Conservation (phyloP, 352 stramenopile species). For the Nothophytophthora sp. region DNA sequence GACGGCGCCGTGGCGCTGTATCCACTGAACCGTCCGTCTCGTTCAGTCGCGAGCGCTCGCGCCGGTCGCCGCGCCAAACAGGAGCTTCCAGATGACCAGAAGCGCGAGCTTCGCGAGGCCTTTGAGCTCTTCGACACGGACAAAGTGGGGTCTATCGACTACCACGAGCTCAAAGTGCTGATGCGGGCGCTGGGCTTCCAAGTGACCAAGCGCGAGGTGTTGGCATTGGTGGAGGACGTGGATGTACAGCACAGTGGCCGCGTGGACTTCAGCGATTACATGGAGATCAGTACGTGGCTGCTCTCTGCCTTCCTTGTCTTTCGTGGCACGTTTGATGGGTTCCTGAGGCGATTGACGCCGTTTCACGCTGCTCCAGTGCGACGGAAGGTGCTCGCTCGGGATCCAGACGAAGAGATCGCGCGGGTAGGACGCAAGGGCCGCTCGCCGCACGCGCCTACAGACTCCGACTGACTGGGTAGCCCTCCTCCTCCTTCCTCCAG, state of each 20-base stretch:
- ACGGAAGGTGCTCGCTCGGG: slow-evolving; percentile 77
- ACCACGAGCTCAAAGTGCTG: slow-evolving; percentile 94
- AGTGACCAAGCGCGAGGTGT: slow-evolving; percentile 89
- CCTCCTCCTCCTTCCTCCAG: slow-evolving; percentile 21
- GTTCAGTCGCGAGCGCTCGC: slow-evolving; percentile 7
- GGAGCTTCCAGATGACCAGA: slow-evolving; percentile 81
- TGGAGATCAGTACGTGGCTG: slow-evolving; percentile 84
- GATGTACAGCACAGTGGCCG: slow-evolving; percentile 83
- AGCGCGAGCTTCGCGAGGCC: slow-evolving; percentile 91
- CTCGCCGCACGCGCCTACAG: slow-evolving; percentile 20
- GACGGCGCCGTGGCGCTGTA: slow-evolving; percentile 26
- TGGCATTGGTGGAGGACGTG: slow-evolving; percentile 89
- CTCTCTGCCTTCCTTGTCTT: too few species aligned
- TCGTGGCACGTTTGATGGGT: too few species aligned
- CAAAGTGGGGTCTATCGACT: slow-evolving; percentile 89
- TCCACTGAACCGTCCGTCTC: slow-evolving; percentile 17
- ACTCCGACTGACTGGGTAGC: slow-evolving; percentile 17
- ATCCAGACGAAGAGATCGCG: slow-evolving; percentile 93
- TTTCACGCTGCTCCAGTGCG: slow-evolving; percentile 45
- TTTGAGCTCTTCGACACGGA: slow-evolving; percentile 95
- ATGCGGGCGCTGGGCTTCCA: slow-evolving; percentile 94
- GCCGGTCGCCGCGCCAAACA: slow-evolving; percentile 49
- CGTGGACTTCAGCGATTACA: slow-evolving; percentile 91
- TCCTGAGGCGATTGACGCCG: neutral
- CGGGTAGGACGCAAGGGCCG: slow-evolving; percentile 44